Base-by-base conservation (phyloP, 257 asterid genomes). In the Ehretia macrophylla region DNA sequence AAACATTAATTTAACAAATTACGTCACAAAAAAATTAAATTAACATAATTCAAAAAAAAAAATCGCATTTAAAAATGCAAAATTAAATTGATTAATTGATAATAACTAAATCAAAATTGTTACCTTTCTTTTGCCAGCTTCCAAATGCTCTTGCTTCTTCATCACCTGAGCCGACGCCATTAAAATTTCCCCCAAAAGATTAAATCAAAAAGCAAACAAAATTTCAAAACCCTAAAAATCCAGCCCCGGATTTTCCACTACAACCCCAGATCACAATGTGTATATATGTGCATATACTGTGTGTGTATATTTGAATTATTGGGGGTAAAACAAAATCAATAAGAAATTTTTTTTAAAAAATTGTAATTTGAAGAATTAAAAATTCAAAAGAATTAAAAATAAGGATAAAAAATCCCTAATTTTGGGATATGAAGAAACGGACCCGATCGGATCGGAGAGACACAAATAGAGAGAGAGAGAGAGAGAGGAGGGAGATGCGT, bases 111-210 rank as follows among this genome's bases (percentile, higher is more conserved):
- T 50, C 27, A 50, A 50, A 20, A 50, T 17, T n/a, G 14, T 48
- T n/a, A 52, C 57, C 57, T 52, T 52, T 52, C 17, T 52, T 22
- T 32, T 52, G 17, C 57, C 57, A 22, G 57, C 57, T 52, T 52
- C 57, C 39, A 52, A 23, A 22, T 52, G 38, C 57, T 52, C 32
- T 10, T 52, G 57, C 17, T 52, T 52, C 57, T 52, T 52, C 57
- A 52, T 18, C 32, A 20, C 39, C 32, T 21, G 14, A 11, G 18
- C 16, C 16, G 27, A 51, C 27, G 11, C 56, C 56, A 51, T 18
- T n/a, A 12, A 4, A 22, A 8, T 0, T 52, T 52, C 17, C 57
- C 16, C 5, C 16, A 52, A 1, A 8, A n/a, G n/a, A n/a, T n/a
- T n/a, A n/a, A n/a, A n/a, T n/a, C n/a, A 51, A 3, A 18, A 14